These are phyloP conservation scores for Cladosporium sp. DNA, from an alignment of 2,329 filamentous ascomycete species.

Conservation along the genomic window DNA sequence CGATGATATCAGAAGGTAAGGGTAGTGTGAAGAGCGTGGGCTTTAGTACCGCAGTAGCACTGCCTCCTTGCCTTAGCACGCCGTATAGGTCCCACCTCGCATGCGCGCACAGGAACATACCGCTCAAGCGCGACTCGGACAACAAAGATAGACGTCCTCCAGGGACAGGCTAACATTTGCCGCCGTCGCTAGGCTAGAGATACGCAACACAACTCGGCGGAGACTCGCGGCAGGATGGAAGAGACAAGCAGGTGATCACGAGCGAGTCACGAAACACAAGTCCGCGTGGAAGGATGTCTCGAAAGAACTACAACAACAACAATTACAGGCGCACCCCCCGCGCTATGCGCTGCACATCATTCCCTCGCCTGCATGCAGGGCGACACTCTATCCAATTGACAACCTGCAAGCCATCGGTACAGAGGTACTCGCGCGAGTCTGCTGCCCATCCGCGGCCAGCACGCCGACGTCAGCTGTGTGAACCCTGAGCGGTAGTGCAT, in stretches of 20 bases:
- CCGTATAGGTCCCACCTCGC: background rate
- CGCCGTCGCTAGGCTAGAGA: background rate
- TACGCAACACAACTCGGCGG: background rate
- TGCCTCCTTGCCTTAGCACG: slow-evolving; percentile 3
- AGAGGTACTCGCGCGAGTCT: background rate
- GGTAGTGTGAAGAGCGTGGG: background rate
- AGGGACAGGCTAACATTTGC: background rate
- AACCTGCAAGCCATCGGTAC: background rate
- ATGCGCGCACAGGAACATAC: background rate
- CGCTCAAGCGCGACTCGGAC: background rate
- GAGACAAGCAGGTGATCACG: background rate
- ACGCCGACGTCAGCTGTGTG: slow-evolving; percentile 6
- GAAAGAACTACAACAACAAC: background rate
- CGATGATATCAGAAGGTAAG: background rate
- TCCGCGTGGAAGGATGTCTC: slow-evolving; percentile 4
- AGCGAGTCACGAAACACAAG: background rate
- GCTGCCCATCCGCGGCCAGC: background rate
- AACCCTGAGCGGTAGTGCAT: background rate
- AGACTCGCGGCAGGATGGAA: background rate
- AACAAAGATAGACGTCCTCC: background rate
- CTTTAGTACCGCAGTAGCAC: background rate
- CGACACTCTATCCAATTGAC: background rate
- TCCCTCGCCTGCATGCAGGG: slow-evolving; percentile 3
- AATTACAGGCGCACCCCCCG: background rate
- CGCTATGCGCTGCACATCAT: slow-evolving; percentile 11